Conservation (phyloP, 2,329 filamentous ascomycete species). For the Arthrocladium fulminans region DNA sequence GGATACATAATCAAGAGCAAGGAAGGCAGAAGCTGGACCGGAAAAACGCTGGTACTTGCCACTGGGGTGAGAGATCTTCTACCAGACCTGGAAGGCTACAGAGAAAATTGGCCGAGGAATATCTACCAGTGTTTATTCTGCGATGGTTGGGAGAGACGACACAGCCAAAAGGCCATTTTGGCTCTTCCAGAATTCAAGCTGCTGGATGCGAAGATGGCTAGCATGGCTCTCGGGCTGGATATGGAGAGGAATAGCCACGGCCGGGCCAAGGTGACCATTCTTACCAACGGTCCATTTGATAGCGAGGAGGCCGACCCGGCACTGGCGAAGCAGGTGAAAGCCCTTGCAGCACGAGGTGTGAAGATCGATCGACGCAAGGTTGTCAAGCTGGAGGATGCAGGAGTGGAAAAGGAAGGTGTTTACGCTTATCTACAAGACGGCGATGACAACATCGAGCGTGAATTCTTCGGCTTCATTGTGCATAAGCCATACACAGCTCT, state of each 20-base stretch:
- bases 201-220: slow-evolving; percentile 3
- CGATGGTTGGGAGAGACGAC: slow-evolving; percentile 17
- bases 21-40: slow-evolving; percentile 13
- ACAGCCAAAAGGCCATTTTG: slow-evolving; percentile 8
- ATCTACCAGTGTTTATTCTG: slow-evolving; percentile 24
- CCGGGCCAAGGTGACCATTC: slow-evolving; percentile 10
- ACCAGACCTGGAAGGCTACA: slow-evolving; percentile 18
- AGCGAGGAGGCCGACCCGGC: slow-evolving; percentile 1
- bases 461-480: slow-evolving; percentile 8
- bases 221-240: slow-evolving; percentile 4
- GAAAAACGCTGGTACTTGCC: slow-evolving; percentile 19
- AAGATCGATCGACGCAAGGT: slow-evolving; percentile 11
- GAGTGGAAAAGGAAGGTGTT: slow-evolving; percentile 9
- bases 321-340: background rate
- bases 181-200: background rate
- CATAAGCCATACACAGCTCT: slow-evolving; percentile 9
- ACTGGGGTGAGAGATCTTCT: slow-evolving; percentile 20
- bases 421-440: slow-evolving; percentile 8
- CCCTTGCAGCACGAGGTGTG: background rate
- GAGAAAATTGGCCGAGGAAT: slow-evolving; percentile 21
- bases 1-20: slow-evolving; percentile 11
- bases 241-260: background rate
- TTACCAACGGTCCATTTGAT: slow-evolving; percentile 12
- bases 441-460: background rate
- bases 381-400: background rate